Evolutionary conservation across 1,139 yeast genomes (phyloP).

Genomic region (Taphrina pruni): DNA sequence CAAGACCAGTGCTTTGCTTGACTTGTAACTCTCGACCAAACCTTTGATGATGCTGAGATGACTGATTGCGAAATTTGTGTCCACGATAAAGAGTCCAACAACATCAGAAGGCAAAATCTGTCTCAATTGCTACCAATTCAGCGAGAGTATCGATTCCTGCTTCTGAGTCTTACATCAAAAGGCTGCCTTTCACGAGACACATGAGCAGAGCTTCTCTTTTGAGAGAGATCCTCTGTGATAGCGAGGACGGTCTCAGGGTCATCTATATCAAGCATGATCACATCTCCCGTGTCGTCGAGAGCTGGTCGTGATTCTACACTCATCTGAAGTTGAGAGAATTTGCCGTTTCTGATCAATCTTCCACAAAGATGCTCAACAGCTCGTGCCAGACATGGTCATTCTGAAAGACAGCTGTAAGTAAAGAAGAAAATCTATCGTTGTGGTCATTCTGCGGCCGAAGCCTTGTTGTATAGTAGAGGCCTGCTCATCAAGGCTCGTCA

Average conservation of each 20-base stretch:
- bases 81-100: conserved; percentile 61
- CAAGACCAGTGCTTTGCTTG: conserved; percentile 61
- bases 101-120: conserved; percentile 11
- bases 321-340: too few species aligned
- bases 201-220: background rate
- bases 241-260: conserved; percentile 22
- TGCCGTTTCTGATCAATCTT: too few species aligned
- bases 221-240: conserved; percentile 13
- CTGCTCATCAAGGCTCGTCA: too few species aligned
- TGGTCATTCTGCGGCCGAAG: too few species aligned
- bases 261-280: conserved; percentile 43
- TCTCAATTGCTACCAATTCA: background rate
- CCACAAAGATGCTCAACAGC: too few species aligned
- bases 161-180: background rate
- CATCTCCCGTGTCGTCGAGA: conserved; percentile 49
- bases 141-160: background rate
- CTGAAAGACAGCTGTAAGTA: too few species aligned
- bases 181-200: background rate
- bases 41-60: conserved; percentile 65
- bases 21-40: conserved; percentile 54
- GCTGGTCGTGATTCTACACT: background rate
- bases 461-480: too few species aligned
- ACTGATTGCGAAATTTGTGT: conserved; percentile 76
- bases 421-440: too few species aligned
- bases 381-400: too few species aligned